Evolutionary conservation across 164 flowering plant genomes (phyloP).

Genomic region (Vitis labrusca): DNA sequence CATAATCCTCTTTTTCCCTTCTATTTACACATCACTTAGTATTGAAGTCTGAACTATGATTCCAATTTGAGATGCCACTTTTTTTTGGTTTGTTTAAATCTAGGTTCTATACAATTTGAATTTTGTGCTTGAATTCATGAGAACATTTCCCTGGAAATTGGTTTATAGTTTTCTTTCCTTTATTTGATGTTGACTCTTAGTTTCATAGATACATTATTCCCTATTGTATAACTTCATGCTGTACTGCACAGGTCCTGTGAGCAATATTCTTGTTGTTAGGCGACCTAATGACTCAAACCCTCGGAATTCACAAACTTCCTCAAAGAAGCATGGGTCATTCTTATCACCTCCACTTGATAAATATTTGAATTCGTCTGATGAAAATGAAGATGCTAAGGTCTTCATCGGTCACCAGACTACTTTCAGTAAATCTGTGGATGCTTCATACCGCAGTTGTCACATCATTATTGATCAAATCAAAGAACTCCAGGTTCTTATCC

Average conservation of each 20-base stretch:
- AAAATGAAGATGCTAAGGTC: conserved; percentile 24
- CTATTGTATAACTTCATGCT: not conserved
- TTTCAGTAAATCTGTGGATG: conserved; percentile 17
- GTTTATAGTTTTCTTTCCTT: not conserved
- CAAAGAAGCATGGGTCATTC: conserved; percentile 35
- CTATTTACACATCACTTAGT: too few relatives aligned
- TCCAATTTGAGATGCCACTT: not conserved
- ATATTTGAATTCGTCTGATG: conserved; percentile 46
- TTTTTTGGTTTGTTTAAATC: too few relatives aligned
- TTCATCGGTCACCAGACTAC: conserved; percentile 24
- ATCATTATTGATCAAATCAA: conserved; percentile 52
- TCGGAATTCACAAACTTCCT: conserved; percentile 28
- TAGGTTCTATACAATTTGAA: too few relatives aligned
- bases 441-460: conserved; percentile 37
- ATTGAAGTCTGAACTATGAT: too few relatives aligned
- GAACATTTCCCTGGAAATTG: too few relatives aligned
- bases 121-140: too few relatives aligned
- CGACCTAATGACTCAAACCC: conserved; percentile 23
- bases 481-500: conserved; percentile 61
- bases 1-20: too few relatives aligned
- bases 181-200: not conserved
- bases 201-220: not conserved
- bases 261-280: conserved; percentile 51
- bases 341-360: conserved; percentile 72
- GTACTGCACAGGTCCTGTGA: conserved; percentile 63